Conservation (phyloP, 805 yeast genomes). For the Myxozyma mucilagina region DNA sequence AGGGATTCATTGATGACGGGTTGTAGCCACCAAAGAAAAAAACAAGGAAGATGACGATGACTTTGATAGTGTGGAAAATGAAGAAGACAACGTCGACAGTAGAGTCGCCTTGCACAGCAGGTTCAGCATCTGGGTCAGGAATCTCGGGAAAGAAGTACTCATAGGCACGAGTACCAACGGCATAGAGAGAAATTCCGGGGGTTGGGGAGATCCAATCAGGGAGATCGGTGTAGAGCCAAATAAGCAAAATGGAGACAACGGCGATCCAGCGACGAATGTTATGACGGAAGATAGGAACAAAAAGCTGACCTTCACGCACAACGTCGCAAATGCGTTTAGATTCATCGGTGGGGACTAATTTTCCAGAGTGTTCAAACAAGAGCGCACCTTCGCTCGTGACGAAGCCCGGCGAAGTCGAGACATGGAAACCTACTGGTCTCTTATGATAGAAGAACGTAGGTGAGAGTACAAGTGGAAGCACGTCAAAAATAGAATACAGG, state of each 20-base stretch:
- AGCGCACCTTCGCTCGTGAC: constrained; percentile 82
- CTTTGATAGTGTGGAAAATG: constrained; percentile 66
- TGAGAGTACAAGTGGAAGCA: constrained; percentile 71
- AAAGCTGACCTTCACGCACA: constrained; percentile 87
- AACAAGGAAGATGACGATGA: constrained; percentile 53
- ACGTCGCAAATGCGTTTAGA: constrained; percentile 57
- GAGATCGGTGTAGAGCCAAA: constrained; percentile 90
- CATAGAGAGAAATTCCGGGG: constrained; percentile 82
- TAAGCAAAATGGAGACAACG: constrained; percentile 41
- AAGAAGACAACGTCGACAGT: constrained; percentile 53
- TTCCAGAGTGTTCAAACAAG: constrained; percentile 53
- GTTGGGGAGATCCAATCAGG: constrained; percentile 90
- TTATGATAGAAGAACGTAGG: constrained; percentile 74
- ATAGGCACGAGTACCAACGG: constrained; percentile 47
- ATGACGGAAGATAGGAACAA: constrained; percentile 70
- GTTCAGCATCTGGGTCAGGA: constrained; percentile 47
- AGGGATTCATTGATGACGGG: constrained; percentile 54
- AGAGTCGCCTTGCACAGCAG: constrained; percentile 22
- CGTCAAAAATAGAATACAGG: constrained; percentile 60
- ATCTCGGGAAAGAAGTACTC: constrained; percentile 45
- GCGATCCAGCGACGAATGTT: constrained; percentile 39
- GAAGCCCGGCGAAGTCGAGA: constrained; percentile 71
- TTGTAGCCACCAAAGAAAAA: constrained; percentile 74
- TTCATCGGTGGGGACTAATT: constrained; percentile 47
- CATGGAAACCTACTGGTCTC: constrained; percentile 62